phyloP scores from a whole-genome alignment of 441 rosid genomes.

The Mallotus repandus region DNA sequence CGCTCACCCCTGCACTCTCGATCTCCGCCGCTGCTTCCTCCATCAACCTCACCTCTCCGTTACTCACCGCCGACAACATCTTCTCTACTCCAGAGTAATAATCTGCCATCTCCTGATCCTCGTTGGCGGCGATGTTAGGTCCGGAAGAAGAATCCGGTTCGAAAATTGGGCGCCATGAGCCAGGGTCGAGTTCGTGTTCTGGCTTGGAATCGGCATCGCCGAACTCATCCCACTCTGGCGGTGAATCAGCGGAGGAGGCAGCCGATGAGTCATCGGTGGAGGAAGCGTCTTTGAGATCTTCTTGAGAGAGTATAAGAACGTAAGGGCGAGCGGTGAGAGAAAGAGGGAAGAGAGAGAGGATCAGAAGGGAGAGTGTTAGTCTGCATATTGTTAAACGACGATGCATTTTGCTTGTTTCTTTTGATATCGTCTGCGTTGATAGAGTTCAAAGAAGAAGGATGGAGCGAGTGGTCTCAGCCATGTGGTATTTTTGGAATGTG shows the following conservation, averaged over 20 bases:
- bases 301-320: slow-evolving; percentile 75
- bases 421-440: neutral
- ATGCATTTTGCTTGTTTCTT: neutral
- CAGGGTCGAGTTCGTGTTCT: slow-evolving; percentile 85
- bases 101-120: slow-evolving; percentile 31
- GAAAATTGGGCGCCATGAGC: slow-evolving; percentile 92
- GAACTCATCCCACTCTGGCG: slow-evolving; percentile 83
- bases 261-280: slow-evolving; percentile 39
- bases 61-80: slow-evolving; percentile 50
- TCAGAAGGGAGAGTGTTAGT: slow-evolving; percentile 12
- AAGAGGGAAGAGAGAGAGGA: slow-evolving; percentile 37
- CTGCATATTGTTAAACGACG: neutral
- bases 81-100: slow-evolving; percentile 57
- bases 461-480: neutral
- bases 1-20: slow-evolving; percentile 51
- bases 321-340: slow-evolving; percentile 58
- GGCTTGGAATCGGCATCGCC: slow-evolving; percentile 68
- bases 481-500: neutral
- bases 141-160: slow-evolving; percentile 51
- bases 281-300: slow-evolving; percentile 73
- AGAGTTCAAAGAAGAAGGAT: neutral
- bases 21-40: slow-evolving; percentile 73
- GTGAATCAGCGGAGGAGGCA: slow-evolving; percentile 24
- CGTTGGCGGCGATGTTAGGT: slow-evolving; percentile 4
- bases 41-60: slow-evolving; percentile 55